These are phyloP conservation scores for Pichia gijzeniarum DNA, from an alignment of 805 yeast species.

Conservation along the genomic window DNA sequence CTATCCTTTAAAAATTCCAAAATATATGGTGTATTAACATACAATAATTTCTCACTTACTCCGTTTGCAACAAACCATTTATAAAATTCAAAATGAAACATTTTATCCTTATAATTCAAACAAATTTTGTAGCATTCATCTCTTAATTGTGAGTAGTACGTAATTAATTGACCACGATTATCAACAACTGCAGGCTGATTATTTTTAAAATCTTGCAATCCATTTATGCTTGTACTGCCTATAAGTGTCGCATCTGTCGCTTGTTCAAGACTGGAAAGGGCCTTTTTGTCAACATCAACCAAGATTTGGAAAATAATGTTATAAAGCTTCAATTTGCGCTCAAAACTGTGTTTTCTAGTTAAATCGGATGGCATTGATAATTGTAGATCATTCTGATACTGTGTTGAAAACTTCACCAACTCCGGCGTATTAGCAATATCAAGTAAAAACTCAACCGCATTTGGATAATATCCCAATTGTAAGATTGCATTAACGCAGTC, in stretches of 20 bases:
- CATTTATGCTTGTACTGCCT: slow-evolving; percentile 5
- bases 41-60: slow-evolving; percentile 67
- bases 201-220: background rate
- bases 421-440: slow-evolving; percentile 69
- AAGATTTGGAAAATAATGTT: slow-evolving; percentile 70
- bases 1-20: slow-evolving; percentile 69
- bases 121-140: slow-evolving; percentile 71
- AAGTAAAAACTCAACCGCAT: slow-evolving; percentile 77
- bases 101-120: slow-evolving; percentile 65
- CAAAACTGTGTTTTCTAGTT: slow-evolving; percentile 43
- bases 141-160: slow-evolving; percentile 52
- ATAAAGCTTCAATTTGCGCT: slow-evolving; percentile 54
- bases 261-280: slow-evolving; percentile 37
- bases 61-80: slow-evolving; percentile 86
- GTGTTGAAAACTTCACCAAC: slow-evolving; percentile 50
- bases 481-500: slow-evolving; percentile 77
- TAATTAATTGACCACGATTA: slow-evolving; percentile 32
- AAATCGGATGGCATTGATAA: slow-evolving; percentile 33
- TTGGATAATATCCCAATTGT: slow-evolving; percentile 70
- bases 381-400: slow-evolving; percentile 40
- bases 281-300: slow-evolving; percentile 60
- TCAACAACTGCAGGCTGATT: slow-evolving; percentile 22
- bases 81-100: slow-evolving; percentile 88
- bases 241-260: slow-evolving; percentile 17
- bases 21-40: slow-evolving; percentile 75